Evolutionary conservation across 164 flowering plant species (phyloP).

Genomic region (Vitis labrusca): DNA sequence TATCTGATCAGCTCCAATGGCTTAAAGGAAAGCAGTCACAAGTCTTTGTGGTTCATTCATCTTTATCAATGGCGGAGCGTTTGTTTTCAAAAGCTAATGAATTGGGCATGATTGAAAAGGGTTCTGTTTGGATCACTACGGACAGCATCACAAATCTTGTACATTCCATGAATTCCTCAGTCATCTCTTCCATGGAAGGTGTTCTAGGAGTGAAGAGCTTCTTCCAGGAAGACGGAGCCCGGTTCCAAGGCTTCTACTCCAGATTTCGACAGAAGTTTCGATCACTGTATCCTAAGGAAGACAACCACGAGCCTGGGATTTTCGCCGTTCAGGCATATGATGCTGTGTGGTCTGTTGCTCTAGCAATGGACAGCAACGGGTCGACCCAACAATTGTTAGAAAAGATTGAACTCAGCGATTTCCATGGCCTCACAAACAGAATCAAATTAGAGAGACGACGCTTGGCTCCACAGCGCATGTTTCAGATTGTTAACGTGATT

Average conservation of each 20-base stretch:
- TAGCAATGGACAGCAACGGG: slow-evolving; percentile 3
- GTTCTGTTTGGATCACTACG: slow-evolving; percentile 26
- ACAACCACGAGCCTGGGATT: slow-evolving; percentile 15
- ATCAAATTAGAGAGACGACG: too few species aligned
- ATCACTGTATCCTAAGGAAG: slow-evolving; percentile 15
- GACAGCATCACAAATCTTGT: slow-evolving; percentile 7
- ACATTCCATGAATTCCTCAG: slow-evolving; percentile 12
- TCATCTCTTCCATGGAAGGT: slow-evolving; percentile 30
- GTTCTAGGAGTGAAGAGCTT: slow-evolving; percentile 26
- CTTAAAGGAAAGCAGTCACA: slow-evolving; percentile 17
- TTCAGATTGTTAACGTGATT: too few species aligned
- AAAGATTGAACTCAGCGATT: slow-evolving; percentile 4
- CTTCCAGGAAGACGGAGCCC: not conserved
- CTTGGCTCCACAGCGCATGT: too few species aligned
- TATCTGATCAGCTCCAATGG: slow-evolving; percentile 14
- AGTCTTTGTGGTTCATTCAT: slow-evolving; percentile 32
- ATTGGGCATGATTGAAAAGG: slow-evolving; percentile 32
- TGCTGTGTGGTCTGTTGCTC: slow-evolving; percentile 21
- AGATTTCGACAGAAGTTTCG: slow-evolving; percentile 13
- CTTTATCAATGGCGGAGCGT: slow-evolving; percentile 1
- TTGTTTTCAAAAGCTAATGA: slow-evolving; percentile 23
- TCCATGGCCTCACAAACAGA: slow-evolving; percentile 14
- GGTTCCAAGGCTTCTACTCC: slow-evolving; percentile 5
- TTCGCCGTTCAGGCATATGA: slow-evolving; percentile 32
- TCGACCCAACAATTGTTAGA: not conserved